Evolutionary conservation across 1,139 yeast genomes (phyloP).

Genomic region (Magnusiomyces sp.): DNA sequence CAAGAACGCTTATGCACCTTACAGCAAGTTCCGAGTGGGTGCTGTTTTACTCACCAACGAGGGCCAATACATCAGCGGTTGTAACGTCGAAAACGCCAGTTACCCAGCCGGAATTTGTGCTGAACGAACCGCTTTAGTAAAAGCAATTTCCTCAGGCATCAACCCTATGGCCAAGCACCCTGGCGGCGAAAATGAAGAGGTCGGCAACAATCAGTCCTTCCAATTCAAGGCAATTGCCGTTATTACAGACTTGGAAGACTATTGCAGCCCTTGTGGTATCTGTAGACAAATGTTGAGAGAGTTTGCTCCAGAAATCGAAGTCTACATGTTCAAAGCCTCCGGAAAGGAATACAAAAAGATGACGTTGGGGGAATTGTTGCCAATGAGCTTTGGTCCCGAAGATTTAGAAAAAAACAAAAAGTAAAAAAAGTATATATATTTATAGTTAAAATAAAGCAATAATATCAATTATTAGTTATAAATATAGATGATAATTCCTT

Average conservation of each 20-base stretch:
- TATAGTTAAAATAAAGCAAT: not conserved
- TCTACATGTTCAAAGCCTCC: conserved; percentile 25
- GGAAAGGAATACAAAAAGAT: conserved; percentile 29
- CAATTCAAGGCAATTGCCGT: conserved; percentile 60
- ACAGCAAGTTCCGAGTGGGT: conserved; percentile 83
- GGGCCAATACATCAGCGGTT: conserved; percentile 54
- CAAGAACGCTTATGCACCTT: conserved; percentile 61
- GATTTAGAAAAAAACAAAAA: conserved; percentile 33
- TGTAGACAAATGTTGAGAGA: conserved; percentile 86
- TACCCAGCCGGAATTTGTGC: conserved; percentile 90
- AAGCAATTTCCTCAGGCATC: conserved; percentile 37
- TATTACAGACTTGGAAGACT: conserved; percentile 47
- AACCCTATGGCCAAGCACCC: conserved; percentile 9
- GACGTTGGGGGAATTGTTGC: conserved; percentile 56
- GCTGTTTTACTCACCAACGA: conserved; percentile 48
- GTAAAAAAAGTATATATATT: not conserved
- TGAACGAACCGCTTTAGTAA: conserved; percentile 69
- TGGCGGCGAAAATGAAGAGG: conserved; percentile 34
- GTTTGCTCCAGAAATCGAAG: conserved; percentile 38
- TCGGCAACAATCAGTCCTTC: conserved; percentile 21
- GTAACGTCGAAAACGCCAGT: conserved; percentile 88
- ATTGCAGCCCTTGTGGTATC: conserved; percentile 86
- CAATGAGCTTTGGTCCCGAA: conserved; percentile 83
- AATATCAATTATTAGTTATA: not conserved
- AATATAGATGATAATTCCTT: too few relatives aligned